Conservation (phyloP, 73 alveolate genomes). For the Tetrahymena elliotti region DNA sequence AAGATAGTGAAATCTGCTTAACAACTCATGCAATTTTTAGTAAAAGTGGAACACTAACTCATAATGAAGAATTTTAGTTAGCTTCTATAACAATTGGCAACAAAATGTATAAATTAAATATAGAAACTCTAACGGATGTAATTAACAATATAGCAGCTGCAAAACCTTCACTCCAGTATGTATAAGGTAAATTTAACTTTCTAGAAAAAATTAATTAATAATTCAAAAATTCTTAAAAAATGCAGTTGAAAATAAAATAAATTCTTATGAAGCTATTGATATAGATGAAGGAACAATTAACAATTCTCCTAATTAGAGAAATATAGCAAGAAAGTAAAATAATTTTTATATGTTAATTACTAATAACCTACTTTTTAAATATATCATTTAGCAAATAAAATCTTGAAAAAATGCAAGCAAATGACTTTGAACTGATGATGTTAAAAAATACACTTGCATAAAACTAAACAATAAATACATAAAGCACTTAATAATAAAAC, state of each 20-base stretch:
- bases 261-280: neutral
- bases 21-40: neutral
- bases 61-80: neutral
- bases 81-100: neutral
- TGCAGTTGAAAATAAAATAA: neutral
- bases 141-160: neutral
- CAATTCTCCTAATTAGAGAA: neutral
- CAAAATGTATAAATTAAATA: neutral
- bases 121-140: neutral
- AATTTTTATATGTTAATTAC: neutral
- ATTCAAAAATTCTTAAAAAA: neutral
- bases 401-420: neutral
- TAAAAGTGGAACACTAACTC: neutral
- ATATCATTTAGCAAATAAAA: neutral
- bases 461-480: neutral
- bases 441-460: neutral
- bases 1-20: neutral
- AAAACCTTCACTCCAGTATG: neutral
- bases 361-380: neutral
- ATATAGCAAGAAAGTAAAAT: neutral
- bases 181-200: neutral
- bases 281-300: neutral
- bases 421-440: neutral
- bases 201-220: too few relatives aligned
- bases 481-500: neutral